These are phyloP conservation scores for Zymoseptoria crescenta DNA, from an alignment of 2,329 filamentous ascomycete genomes.

Conservation along the genomic window DNA sequence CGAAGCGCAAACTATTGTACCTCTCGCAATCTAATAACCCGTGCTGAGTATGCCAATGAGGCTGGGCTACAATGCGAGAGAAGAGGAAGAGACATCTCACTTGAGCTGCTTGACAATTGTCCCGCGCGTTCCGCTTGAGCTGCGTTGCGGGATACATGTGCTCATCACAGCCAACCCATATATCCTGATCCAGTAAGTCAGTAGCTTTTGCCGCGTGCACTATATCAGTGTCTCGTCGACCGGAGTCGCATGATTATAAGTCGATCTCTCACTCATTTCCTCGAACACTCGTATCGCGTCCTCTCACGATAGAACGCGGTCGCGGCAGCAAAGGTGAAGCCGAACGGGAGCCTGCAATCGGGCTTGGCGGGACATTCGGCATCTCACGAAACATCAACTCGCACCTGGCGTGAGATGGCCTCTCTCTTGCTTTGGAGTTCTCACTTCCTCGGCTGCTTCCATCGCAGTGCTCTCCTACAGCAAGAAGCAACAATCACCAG, in stretches of 20 bases:
- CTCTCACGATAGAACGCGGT: neutral
- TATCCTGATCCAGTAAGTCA: neutral
- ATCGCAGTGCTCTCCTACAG: constrained; percentile 4
- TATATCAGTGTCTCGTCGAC: neutral
- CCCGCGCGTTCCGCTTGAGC: constrained; percentile 14
- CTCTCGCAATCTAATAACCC: constrained; percentile 69
- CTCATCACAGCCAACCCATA: constrained; percentile 14
- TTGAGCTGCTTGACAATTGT: constrained; percentile 27
- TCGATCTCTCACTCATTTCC: no score
- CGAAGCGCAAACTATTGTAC: constrained; percentile 7
- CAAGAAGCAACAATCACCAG: constrained; percentile 1
- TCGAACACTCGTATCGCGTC: neutral
- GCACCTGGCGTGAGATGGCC: neutral
- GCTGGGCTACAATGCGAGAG: constrained; percentile 66
- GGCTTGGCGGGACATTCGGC: neutral
- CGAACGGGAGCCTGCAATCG: neutral
- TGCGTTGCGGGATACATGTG: constrained; percentile 17
- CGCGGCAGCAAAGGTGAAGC: neutral
- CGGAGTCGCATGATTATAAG: neutral
- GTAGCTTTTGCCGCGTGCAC: neutral
- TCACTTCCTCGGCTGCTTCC: neutral
- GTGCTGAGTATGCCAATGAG: constrained; percentile 43
- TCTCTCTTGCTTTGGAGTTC: neutral
- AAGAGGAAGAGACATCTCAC: constrained; percentile 40
- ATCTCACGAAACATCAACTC: neutral